Evolutionary conservation across 495 filamentous ascomycete species (phyloP), one percentile per base, ranked within the genome.

Genomic region (Penicillium macrosclerotiorum): DNA sequence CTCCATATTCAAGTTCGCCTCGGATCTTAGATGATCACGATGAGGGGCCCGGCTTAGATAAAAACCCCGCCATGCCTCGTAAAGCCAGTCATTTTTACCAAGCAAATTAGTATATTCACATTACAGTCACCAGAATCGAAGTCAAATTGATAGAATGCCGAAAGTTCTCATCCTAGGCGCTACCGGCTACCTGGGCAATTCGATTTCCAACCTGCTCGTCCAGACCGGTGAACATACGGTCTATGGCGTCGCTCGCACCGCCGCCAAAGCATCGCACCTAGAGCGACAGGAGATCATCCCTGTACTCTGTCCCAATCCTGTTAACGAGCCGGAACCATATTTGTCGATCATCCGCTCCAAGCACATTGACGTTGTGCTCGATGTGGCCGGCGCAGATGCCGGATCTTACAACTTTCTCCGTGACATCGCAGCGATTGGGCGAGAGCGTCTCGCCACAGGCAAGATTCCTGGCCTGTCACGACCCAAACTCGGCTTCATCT

Each of bases 141-240:
- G 17, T 88, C 88, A 79, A 56, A 94, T 92, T 68, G 94, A 89
- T 16, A 93, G 89, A 61, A 94, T 63, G 89, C 90, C 34, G 94
- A 95, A 45, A 17, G 20, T 51, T 8, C 42, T 51, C 11, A 35
- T 51, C 7, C 29, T 39, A 18, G 47, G 34, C 7, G 47, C 47
- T n/a, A 45, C 33, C 11, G 37, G 46, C 40, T 45, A 45, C 8
- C 12, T 60, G 81, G 86, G 62, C 90, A 91, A 63, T 74, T 95
- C 29, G 94, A 23, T 42, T 13, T 32, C 36, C 19, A 42, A 34
- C 40, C 22, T 23, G 16, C 42, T 46, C 12, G 37, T 41, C 23
- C 49, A 40, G 27, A 26, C 9, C 4, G 40, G 47, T 12, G 38
- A 53, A 29, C 36, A 75, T 65, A 23, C 78, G 78, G 34, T 69